Evolutionary conservation across 176 grass and related monocot genomes (phyloP).

Genomic region (Alopecurus myosuroides): DNA sequence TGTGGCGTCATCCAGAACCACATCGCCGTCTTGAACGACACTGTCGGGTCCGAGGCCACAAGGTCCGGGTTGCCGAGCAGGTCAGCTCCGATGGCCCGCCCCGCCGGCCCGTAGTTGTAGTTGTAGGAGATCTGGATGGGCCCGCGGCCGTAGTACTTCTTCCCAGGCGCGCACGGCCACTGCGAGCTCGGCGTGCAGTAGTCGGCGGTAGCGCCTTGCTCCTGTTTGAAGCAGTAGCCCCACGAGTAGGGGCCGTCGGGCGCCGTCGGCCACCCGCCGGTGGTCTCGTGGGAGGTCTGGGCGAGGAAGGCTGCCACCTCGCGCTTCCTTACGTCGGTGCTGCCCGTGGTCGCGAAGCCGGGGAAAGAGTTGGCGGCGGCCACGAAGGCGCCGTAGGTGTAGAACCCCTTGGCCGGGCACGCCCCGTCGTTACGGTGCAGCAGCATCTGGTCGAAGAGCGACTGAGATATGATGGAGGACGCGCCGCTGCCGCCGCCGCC

Average conservation of each 20-base stretch:
- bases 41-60: background rate
- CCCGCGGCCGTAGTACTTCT: conserved; percentile 51
- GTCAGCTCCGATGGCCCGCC: conserved; percentile 19
- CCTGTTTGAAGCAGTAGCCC: conserved; percentile 44
- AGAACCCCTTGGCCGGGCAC: conserved; percentile 42
- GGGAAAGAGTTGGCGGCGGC: conserved; percentile 32
- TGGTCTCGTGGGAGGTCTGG: conserved; percentile 69
- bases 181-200: conserved; percentile 33
- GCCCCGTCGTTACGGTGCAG: conserved; percentile 39
- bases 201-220: background rate
- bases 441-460: conserved; percentile 47
- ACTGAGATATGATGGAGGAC: conserved; percentile 25
- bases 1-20: conserved; percentile 61
- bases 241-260: conserved; percentile 34
- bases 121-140: conserved; percentile 60
- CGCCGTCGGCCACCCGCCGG: conserved; percentile 36
- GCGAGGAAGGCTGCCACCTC: conserved; percentile 58
- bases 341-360: conserved; percentile 31
- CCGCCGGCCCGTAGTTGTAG: conserved; percentile 57
- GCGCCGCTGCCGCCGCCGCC: conserved; percentile 16
- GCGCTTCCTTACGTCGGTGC: background rate
- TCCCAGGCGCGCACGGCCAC: conserved; percentile 35
- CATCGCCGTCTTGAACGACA: conserved; percentile 56
- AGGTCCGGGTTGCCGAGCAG: background rate
- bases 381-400: conserved; percentile 50